Base-by-base conservation (phyloP, 2,329 filamentous ascomycete species). In the Elsinoe fawcettii region DNA sequence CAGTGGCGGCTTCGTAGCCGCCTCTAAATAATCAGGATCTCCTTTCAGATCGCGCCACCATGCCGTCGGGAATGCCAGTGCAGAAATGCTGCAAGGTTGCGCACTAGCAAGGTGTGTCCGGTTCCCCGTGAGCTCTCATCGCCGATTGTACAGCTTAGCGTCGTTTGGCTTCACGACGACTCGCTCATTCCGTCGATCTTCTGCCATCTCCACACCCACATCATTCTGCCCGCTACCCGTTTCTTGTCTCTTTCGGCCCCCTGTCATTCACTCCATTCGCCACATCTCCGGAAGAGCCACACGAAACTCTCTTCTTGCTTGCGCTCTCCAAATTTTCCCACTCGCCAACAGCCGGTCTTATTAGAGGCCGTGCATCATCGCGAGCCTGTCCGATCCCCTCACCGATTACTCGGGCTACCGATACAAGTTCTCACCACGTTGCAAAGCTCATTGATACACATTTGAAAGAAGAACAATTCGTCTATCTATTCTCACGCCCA, bases 211-310 rank as follows among this genome's bases (percentile, higher is more conserved):
- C 46, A 51, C 46, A 51, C 46, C 16, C 23, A 16, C 25, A 22
- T 46, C 41, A 46, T 46, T 46, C 46, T 51, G 46, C 46, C 46
- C 46, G 25, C 22, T 27, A 37, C 34, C 49, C 32, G 49, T 53
- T 53, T 53, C 49, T 39, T 53, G 49, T 53, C 49, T 30, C 34
- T 37, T 37, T 37, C 34, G 39, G 39, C n/a, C 46, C 46, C 46
- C 27, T 51, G 46, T 51, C 46, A 51, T 34, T 51, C 30, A 51
- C 25, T 30, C 49, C 32, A 53, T 53, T 53, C 49, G 49, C 49
- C 49, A 53, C 49, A 53, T 53, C 30, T 53, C 49, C 49, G 30
- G 49, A 32, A 34, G 30, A 51, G 46, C 46, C 46, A 51, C 25
- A 51, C 3, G 46, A 51, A 36, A 30, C 25, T 30, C 25, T 18